phyloP scores from a whole-genome alignment of 148 eudicot species.

The Persicaria maculosa region DNA sequence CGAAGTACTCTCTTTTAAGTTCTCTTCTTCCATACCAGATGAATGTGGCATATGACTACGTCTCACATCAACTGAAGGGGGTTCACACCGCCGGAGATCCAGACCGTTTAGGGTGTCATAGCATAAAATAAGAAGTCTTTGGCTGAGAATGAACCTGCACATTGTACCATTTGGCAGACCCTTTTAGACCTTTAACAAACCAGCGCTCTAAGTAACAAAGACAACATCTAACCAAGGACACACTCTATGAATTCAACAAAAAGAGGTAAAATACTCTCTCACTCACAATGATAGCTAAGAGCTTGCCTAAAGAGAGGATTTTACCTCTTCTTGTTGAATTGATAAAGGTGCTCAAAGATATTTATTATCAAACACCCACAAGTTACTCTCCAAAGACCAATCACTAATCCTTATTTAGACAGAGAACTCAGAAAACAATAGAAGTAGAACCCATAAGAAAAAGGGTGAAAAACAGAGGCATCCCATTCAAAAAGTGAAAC shows the following conservation, averaged over 20 bases:
- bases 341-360: not conserved
- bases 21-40: slow-evolving; percentile 20
- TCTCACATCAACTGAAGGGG: slow-evolving; percentile 37
- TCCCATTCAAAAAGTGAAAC: not conserved
- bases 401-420: not conserved
- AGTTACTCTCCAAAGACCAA: not conserved
- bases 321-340: not conserved
- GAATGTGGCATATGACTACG: slow-evolving; percentile 18
- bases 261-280: not conserved
- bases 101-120: slow-evolving; percentile 42
- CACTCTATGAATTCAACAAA: too few species aligned
- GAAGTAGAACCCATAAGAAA: not conserved
- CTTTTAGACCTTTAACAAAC: not conserved
- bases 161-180: slow-evolving; percentile 4
- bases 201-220: not conserved
- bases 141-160: slow-evolving; percentile 54
- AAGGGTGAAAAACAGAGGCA: not conserved
- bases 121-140: slow-evolving; percentile 46
- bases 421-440: not conserved
- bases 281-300: not conserved
- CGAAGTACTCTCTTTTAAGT: slow-evolving; percentile 20
- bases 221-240: slow-evolving; percentile 13
- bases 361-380: not conserved
- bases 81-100: slow-evolving; percentile 68
- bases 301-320: not conserved